phyloP scores from a whole-genome alignment of 2,329 filamentous ascomycete species.

The Xylariaceae sp. region DNA sequence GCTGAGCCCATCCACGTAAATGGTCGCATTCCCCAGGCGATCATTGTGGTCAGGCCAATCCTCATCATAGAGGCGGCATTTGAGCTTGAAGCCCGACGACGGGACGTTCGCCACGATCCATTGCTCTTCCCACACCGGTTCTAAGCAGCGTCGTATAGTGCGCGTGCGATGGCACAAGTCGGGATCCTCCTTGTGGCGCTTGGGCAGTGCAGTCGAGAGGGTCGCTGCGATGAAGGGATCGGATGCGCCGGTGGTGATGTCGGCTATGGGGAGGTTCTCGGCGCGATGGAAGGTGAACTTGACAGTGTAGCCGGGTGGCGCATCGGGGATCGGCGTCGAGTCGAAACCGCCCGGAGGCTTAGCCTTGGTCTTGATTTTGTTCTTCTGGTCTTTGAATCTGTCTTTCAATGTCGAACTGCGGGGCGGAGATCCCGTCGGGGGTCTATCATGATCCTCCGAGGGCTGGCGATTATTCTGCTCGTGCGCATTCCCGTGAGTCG shows the following conservation, averaged over 20 bases:
- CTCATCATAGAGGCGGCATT: slow-evolving; percentile 85
- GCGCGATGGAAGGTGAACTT: slow-evolving; percentile 81
- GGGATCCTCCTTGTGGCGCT: slow-evolving; percentile 81
- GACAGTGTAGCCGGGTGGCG: slow-evolving; percentile 74
- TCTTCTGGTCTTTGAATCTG: slow-evolving; percentile 33
- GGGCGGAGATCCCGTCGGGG: background rate
- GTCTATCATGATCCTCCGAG: slow-evolving; percentile 12
- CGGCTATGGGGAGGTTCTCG: slow-evolving; percentile 73
- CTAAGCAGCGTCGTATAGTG: slow-evolving; percentile 64
- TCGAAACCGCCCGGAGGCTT: slow-evolving; percentile 75
- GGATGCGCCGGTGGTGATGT: slow-evolving; percentile 69
- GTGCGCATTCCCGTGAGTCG: slow-evolving; percentile 10
- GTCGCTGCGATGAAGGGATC: slow-evolving; percentile 80
- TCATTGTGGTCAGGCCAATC: slow-evolving; percentile 84
- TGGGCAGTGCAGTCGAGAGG: slow-evolving; percentile 64
- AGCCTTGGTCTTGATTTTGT: slow-evolving; percentile 35
- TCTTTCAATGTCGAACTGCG: slow-evolving; percentile 27
- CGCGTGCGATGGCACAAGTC: slow-evolving; percentile 67
- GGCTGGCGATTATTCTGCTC: slow-evolving; percentile 1
- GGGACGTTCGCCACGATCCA: slow-evolving; percentile 90
- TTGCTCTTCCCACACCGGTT: slow-evolving; percentile 76
- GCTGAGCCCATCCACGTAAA: slow-evolving; percentile 55
- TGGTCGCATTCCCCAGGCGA: slow-evolving; percentile 76
- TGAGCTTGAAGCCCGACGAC: slow-evolving; percentile 71
- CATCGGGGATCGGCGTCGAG: slow-evolving; percentile 66